These are phyloP conservation scores for Apiospora hydei DNA, from an alignment of 2,329 filamentous ascomycete species.

Conservation along the genomic window DNA sequence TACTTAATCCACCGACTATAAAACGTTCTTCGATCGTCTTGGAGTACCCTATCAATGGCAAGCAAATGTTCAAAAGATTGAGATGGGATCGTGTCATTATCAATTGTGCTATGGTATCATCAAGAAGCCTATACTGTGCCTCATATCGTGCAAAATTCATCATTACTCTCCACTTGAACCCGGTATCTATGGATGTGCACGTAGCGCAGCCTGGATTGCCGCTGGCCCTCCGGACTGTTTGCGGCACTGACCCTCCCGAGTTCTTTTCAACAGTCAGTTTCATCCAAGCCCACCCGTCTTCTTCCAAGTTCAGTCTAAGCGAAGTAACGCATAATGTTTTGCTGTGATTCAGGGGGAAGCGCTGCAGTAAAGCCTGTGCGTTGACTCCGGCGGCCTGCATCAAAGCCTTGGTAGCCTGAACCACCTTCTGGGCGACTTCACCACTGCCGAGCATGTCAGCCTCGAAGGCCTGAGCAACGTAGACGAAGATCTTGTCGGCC, in stretches of 20 bases:
- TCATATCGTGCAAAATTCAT: slow-evolving; percentile 14
- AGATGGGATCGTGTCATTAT: slow-evolving; percentile 23
- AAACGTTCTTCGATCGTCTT: background rate
- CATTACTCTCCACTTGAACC: slow-evolving; percentile 24
- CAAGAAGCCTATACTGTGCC: slow-evolving; percentile 20
- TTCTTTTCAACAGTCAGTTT: slow-evolving; percentile 18
- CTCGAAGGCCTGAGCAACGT: slow-evolving; percentile 87
- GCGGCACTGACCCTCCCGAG: slow-evolving; percentile 10
- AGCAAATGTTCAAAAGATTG: background rate
- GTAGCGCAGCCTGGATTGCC: background rate
- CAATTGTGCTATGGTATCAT: slow-evolving; percentile 25
- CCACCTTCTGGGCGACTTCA: slow-evolving; percentile 79
- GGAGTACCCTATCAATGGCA: background rate
- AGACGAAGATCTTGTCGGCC: slow-evolving; percentile 82
- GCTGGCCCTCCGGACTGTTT: background rate
- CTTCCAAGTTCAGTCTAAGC: slow-evolving; percentile 51
- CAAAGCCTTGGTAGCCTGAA: slow-evolving; percentile 78
- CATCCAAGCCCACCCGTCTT: background rate
- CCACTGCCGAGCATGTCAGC: slow-evolving; percentile 84
- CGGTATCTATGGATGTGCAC: slow-evolving; percentile 12
- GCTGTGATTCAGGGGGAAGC: slow-evolving; percentile 81
- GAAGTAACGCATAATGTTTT: slow-evolving; percentile 81
- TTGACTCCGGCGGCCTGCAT: slow-evolving; percentile 78
- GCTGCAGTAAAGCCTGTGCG: slow-evolving; percentile 75
- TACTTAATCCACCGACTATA: background rate